A percentile compares a stretch with the other conserved stretches of the same genome.
phyloP scores from a whole-genome alignment of 768 basidiomycete species.

The Boletales sp. region DNA sequence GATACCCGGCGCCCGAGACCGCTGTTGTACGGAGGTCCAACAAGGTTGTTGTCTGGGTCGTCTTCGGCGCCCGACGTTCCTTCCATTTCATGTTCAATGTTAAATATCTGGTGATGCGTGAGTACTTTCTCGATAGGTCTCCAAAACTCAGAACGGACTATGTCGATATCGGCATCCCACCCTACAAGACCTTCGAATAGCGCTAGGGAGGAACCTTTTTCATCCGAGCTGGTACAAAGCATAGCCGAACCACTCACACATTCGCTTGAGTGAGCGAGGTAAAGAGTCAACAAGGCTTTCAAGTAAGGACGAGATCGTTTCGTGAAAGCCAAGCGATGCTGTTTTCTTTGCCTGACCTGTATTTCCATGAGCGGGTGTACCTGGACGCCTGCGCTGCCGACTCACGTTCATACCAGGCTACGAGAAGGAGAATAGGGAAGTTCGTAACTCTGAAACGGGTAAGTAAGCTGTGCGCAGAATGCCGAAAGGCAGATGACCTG shows the following conservation, averaged over 20 bases:
- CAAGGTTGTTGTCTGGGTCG: background rate
- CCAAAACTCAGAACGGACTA: slow-evolving; percentile 39
- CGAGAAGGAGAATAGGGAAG: slow-evolving; percentile 76
- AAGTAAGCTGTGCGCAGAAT: background rate
- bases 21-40: slow-evolving; percentile 14
- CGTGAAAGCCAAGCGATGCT: slow-evolving; percentile 64
- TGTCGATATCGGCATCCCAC: slow-evolving; percentile 67
- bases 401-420: slow-evolving; percentile 79
- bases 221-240: background rate
- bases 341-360: slow-evolving; percentile 60
- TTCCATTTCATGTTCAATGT: slow-evolving; percentile 60
- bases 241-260: slow-evolving; percentile 49
- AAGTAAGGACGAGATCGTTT: slow-evolving; percentile 62
- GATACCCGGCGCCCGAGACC: slow-evolving; percentile 29
- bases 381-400: background rate
- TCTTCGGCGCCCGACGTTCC: slow-evolving; percentile 6
- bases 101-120: slow-evolving; percentile 56
- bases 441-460: slow-evolving; percentile 57
- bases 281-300: slow-evolving; percentile 73
- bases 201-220: slow-evolving; percentile 38
- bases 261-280: slow-evolving; percentile 68
- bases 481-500: slow-evolving; percentile 40
- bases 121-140: background rate
- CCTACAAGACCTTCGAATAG: slow-evolving; percentile 80
- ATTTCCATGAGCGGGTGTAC: background rate